Base-by-base conservation (phyloP, 257 asterid genomes). In the Rhazya stricta region DNA sequence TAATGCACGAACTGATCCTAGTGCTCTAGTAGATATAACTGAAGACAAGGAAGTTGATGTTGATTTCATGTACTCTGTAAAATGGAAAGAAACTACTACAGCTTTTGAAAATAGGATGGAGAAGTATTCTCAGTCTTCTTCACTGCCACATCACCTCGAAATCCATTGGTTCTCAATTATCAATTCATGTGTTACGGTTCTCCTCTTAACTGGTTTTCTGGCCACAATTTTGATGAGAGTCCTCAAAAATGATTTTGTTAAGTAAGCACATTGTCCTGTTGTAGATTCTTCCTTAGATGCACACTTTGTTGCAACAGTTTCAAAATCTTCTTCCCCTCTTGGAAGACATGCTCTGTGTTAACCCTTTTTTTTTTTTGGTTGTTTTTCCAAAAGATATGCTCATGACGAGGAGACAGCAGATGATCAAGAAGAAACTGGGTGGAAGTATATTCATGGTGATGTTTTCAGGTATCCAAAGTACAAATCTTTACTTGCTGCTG, bases 371-470 rank as follows among this genome's bases (percentile, higher is more conserved):
- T 21, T 39, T 39, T 39, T 39, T 39, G 43, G 43, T 39, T 51
- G 32, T 45, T 76, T 83, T 21, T 25, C 21, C 3, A 37, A 71
- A 83, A 83, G 86, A 77, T 80, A 83, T 80, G 81, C 84, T 13
- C 86, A 83, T 42, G 86, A 83, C 43, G 86, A 83, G 72, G 86
- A 80, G 72, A 48, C 82, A 29, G 84, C 84, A 19, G 82, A 83
- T 77, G 86, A 83, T 68, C 84, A 83, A 80, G 84, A 83, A 67
- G 86, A 80, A 74, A 74, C 76, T 34, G 86, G 86, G 61, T 83
- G 86, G 86, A 83, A 83, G 42, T 83, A 83, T 65, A 83, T 83
- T 48, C 86, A 83, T 53, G 84, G 86, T 57, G 86, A 83, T 77
- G 86, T 83, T 46, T 83, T 83, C 73, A 77, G 86, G 60, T 83